Evolutionary conservation across 2,329 filamentous ascomycete species (phyloP), one percentile per base, ranked within the genome.

Genomic region (Chalaropsis ovoidea): DNA sequence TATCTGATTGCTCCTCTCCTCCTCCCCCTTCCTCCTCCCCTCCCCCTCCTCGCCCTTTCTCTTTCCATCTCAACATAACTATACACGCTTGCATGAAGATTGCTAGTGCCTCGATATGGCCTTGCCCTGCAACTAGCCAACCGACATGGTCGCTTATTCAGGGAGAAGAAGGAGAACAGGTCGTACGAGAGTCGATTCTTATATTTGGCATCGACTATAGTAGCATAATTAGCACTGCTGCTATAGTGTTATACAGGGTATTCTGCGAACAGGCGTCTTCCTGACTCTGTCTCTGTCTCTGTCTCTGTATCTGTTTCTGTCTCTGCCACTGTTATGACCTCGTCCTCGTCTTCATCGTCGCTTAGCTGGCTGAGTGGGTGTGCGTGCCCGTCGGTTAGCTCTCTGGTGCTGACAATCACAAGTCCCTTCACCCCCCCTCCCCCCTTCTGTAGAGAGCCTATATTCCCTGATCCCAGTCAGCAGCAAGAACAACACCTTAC

Each of bases 11-110:
- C 45, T 49, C n/a, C 17, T 49, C 2, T 19, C 8, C 8, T 11
- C 45, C n/a, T 49, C 45, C n/a, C 45, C n/a, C 45, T 49, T 19
- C 45, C 10, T 17, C 10, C 45, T 15, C 45, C 22, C 15, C 7
- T 22, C n/a, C 45, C 10, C 45, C 3, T 11, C 17, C 45, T 19
- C 8, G 2, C 11, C 45, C 45, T n/a, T 49, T 49, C n/a, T 22
- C n/a, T 22, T 49, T 49, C 45, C 17, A 49, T 49, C 45, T 17
- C 45, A 49, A 56, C 49, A 56, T 56, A n/a, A 13, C 42, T 2
- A n/a, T 27, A 24, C 24, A n/a, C 15, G 24, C 22, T 27, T 56
- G 49, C 49, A 56, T 56, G 24, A 56, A 56, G 49, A 56, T 56
- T 56, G 31, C 31, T 31, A 6, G 31, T 31, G 17, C 27, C 22